Conservation (phyloP, 345 rosid genomes). For the Salix koriyanagi region DNA sequence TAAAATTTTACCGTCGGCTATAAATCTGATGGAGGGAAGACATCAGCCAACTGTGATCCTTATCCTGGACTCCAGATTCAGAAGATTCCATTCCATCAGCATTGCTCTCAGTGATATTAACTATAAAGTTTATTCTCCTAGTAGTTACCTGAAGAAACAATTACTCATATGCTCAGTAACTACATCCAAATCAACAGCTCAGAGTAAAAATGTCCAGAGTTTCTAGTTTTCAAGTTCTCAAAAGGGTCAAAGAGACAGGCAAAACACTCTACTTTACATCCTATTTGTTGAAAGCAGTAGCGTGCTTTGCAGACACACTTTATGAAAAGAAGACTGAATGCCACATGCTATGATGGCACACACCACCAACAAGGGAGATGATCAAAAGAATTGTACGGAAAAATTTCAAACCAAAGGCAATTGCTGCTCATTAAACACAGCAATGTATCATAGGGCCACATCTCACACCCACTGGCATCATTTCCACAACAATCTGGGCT, state of each 20-base stretch:
- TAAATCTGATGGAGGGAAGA: slow-evolving; percentile 90
- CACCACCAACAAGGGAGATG: not conserved
- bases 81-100: slow-evolving; percentile 44
- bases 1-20: slow-evolving; percentile 68
- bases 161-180: not conserved
- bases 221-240: slow-evolving; percentile 3
- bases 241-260: slow-evolving; percentile 6
- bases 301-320: not conserved
- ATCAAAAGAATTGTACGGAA: not conserved
- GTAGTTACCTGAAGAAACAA: slow-evolving; percentile 64
- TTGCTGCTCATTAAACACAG: not conserved
- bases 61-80: slow-evolving; percentile 52
- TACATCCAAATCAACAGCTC: not conserved
- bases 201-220: too few species aligned
- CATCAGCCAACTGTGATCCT: slow-evolving; percentile 82
- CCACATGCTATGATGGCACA: not conserved
- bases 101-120: slow-evolving; percentile 52
- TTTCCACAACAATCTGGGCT: not conserved
- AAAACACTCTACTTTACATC: not conserved
- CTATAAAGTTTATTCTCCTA: slow-evolving; percentile 85
- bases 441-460: not conserved
- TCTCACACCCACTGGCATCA: not conserved
- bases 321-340: not conserved
- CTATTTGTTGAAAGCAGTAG: not conserved
- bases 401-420: slow-evolving; percentile 1